Base-by-base conservation (phyloP, 164 flowering plant species). In the Santalum album region DNA sequence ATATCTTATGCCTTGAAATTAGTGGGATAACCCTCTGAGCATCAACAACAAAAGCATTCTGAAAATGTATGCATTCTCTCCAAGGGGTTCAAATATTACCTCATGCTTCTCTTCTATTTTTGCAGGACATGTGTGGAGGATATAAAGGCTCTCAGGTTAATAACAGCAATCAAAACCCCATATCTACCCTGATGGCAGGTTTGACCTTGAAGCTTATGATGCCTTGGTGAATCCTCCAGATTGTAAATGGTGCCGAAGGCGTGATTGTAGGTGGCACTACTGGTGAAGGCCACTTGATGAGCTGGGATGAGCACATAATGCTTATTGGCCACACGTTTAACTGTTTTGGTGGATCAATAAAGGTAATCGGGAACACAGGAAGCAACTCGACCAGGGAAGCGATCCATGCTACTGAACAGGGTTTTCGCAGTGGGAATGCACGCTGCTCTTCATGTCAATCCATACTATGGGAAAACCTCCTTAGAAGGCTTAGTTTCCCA, bases 281-380 rank as follows among this genome's bases (percentile, higher is more conserved):
- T 12, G 97, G 97, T 47, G 97, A 90, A 66, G 97, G 97, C 29
- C 97, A 90, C 42, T 65, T 90, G 46, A 90, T 90, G 97, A 84
- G 87, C 66, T 90, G 95, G 97, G 97, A 87, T 57, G 95, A 90
- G 60, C 95, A 87, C 63, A 84, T 90, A 48, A 90, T 87, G 95
- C 95, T 90, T 23, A 90, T 90, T 49, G 97, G 87, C 44, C 97
- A 84, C 70, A 87, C 97, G 1, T 86, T 88, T 16, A 86, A 83
- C 65, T 86, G 86, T 66, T 90, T 84, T 61, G 95, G 97, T 20
- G 80, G 76, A 26, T 71, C 78, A n/a, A 65, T 90, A 52, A 87
- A 90, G 56, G 97, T 90, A 26, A 84, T 90, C 62, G 97, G 97
- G 18, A 90, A 90, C 69, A 85, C 94, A 6, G 94, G 97, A 68